Percentiles rank a stretch among this genome's conserved stretches.
These are phyloP conservation scores for Pelargonium cotyledonis DNA, from an alignment of 441 rosid species.

Conservation along the genomic window DNA sequence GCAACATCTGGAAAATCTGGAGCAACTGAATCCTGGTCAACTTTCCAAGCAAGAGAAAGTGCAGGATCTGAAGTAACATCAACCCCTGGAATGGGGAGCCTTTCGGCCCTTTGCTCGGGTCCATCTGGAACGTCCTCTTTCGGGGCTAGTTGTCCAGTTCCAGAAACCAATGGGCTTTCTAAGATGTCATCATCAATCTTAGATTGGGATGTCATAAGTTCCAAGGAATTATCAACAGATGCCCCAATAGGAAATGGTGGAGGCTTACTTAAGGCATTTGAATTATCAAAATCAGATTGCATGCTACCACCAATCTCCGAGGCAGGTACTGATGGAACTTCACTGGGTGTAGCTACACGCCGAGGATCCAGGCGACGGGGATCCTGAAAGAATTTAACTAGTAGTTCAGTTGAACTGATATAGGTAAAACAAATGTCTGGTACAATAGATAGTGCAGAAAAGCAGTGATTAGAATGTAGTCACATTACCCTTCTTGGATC, in stretches of 20 bases:
- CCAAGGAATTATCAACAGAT: conserved; percentile 36
- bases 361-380: conserved; percentile 99
- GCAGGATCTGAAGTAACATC: conserved; percentile 44
- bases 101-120: conserved; percentile 33
- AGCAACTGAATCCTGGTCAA: conserved; percentile 43
- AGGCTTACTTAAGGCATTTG: conserved; percentile 43
- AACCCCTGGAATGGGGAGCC: conserved; percentile 33
- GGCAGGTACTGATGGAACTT: conserved; percentile 36
- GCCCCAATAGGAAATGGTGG: conserved; percentile 32
- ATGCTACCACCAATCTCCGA: conserved; percentile 43
- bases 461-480: conserved; percentile 10
- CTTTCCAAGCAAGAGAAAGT: conserved; percentile 36
- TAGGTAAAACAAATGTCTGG: not conserved
- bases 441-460: conserved; percentile 8
- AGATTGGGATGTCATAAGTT: conserved; percentile 29
- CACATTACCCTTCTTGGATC: conserved; percentile 87
- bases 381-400: conserved; percentile 53
- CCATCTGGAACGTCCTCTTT: conserved; percentile 42
- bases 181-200: conserved; percentile 40
- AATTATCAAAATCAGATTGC: conserved; percentile 49
- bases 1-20: conserved; percentile 41
- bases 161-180: conserved; percentile 40
- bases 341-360: conserved; percentile 45
- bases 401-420: conserved; percentile 24
- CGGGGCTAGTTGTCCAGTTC: conserved; percentile 35